These are phyloP conservation scores for Trichophyton mentagrophytes DNA, from an alignment of 2,329 filamentous ascomycete genomes.

Conservation along the genomic window DNA sequence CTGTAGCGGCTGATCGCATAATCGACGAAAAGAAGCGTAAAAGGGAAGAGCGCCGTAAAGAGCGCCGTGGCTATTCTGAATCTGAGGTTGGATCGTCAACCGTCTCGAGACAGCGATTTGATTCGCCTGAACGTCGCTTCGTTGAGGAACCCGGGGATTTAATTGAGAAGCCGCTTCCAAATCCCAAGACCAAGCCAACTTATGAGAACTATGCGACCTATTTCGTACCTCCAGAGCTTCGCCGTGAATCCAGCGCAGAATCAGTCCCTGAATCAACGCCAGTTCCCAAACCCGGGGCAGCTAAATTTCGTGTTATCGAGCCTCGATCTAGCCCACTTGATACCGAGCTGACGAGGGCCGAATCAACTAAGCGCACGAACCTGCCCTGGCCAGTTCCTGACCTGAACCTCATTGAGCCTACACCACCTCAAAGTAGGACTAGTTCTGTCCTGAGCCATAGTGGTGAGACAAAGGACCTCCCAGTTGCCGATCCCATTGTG, in stretches of 20 bases:
- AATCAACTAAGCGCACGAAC: not conserved
- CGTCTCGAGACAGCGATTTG: not conserved
- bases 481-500: not conserved
- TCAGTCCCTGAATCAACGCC: constrained; percentile 22
- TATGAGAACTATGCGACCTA: constrained; percentile 34
- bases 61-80: constrained; percentile 23
- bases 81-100: constrained; percentile 10
- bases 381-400: constrained; percentile 38
- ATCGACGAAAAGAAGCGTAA: not conserved
- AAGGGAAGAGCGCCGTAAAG: constrained; percentile 18
- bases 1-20: constrained; percentile 11
- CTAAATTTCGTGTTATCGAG: not conserved
- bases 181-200: constrained; percentile 21
- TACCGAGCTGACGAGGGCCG: not conserved
- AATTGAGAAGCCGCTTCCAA: constrained; percentile 20
- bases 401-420: constrained; percentile 47
- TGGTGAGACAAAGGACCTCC: not conserved
- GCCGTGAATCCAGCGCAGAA: constrained; percentile 19
- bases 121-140: not conserved
- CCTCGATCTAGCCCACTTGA: not conserved
- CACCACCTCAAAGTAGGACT: constrained; percentile 40
- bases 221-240: constrained; percentile 30
- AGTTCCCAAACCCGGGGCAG: not conserved
- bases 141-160: not conserved
- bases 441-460: constrained; percentile 24